phyloP scores from a whole-genome alignment of 108 stramenopile genomes.

The Cyclotella baltica region DNA sequence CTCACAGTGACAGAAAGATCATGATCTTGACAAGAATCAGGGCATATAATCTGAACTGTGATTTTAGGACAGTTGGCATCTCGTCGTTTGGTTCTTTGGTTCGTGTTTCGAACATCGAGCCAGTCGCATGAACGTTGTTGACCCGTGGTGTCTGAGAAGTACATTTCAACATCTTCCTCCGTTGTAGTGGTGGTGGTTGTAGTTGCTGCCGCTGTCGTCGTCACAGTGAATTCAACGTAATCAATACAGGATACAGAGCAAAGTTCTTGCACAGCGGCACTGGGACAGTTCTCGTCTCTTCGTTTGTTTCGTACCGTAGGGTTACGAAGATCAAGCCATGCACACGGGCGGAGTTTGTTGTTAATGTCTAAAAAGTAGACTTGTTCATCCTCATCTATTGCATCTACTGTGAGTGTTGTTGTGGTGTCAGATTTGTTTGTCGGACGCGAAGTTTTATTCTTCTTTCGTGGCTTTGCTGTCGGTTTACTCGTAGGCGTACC shows the following conservation, averaged over 20 bases:
- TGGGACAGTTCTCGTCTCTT: slow-evolving; percentile 20
- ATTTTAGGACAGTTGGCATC: slow-evolving; percentile 16
- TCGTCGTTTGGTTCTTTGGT: slow-evolving; percentile 18
- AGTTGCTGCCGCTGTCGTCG: not conserved
- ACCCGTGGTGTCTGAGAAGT: slow-evolving; percentile 1
- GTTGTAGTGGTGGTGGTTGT: not conserved
- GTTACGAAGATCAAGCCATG: slow-evolving; percentile 31
- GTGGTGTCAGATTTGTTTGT: not conserved
- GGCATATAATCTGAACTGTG: not conserved
- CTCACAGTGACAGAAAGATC: not conserved
- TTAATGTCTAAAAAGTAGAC: slow-evolving; percentile 18
- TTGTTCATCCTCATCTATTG: not conserved
- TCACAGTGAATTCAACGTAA: not conserved
- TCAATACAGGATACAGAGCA: slow-evolving; percentile 23
- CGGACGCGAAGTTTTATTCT: not conserved
- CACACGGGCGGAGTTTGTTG: slow-evolving; percentile 1
- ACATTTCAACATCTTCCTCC: not conserved
- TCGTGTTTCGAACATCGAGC: slow-evolving; percentile 18
- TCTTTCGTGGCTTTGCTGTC: not conserved
- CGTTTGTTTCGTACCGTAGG: slow-evolving; percentile 6
- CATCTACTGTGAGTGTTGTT: not conserved
- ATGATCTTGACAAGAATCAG: not conserved
- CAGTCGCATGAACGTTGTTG: slow-evolving; percentile 7
- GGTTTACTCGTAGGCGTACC: not conserved
- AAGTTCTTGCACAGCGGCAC: not conserved